A percentile compares a stretch with the other conserved stretches of the same genome.
Conservation (phyloP, 768 basidiomycete genomes). For the Termitomyces sp. region DNA sequence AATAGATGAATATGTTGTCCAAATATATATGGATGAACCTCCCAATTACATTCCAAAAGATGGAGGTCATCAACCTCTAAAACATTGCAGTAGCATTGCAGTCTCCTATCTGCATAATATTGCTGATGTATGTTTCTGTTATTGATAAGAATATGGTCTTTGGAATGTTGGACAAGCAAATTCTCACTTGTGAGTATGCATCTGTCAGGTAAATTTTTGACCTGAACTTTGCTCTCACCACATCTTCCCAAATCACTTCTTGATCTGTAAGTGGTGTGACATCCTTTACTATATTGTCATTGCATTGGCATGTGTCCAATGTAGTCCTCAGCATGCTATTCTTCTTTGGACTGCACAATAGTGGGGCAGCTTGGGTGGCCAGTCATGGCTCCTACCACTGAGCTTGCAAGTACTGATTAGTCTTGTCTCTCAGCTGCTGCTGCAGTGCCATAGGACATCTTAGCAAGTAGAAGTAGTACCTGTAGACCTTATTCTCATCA, state of each 20-base stretch:
- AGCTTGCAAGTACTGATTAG: too few species aligned
- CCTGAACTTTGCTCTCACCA: background rate
- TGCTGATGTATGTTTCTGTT: background rate
- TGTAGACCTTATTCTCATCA: too few species aligned
- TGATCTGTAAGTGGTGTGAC: background rate
- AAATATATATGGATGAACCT: too few species aligned
- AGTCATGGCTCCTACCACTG: background rate
- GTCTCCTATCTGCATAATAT: too few species aligned
- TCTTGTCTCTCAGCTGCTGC: too few species aligned
- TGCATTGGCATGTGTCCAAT: background rate
- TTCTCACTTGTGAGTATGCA: background rate
- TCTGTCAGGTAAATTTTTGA: background rate
- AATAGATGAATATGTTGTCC: too few species aligned
- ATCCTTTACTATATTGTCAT: background rate
- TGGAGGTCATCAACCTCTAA: background rate
- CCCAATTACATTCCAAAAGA: too few species aligned
- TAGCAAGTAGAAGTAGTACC: too few species aligned
- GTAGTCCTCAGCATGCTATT: background rate
- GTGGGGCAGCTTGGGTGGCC: background rate
- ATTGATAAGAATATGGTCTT: background rate
- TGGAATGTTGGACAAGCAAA: background rate
- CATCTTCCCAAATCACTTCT: background rate
- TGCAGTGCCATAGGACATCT: too few species aligned
- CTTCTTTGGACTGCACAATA: background rate
- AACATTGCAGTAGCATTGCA: background rate